Percentiles rank a stretch among this genome's conserved stretches.
These are phyloP conservation scores for Colletotrichum sp. DNA, from an alignment of 2,329 filamentous ascomycete genomes.

Conservation along the genomic window DNA sequence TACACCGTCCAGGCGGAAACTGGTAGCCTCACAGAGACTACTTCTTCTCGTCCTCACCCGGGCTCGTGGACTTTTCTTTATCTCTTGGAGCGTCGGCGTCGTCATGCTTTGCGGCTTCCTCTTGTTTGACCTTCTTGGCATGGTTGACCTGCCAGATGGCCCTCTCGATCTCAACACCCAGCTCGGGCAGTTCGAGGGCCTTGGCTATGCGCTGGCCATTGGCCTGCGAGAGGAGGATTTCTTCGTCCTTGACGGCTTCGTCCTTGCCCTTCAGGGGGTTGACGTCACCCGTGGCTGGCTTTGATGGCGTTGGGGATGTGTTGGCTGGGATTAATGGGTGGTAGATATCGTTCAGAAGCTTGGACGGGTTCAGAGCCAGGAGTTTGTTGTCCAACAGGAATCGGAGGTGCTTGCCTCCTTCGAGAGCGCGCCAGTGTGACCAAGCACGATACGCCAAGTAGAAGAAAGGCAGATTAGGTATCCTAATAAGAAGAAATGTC, in stretches of 20 bases:
- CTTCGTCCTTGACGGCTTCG: constrained; percentile 31
- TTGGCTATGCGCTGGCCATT: constrained; percentile 65
- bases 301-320: constrained; percentile 36
- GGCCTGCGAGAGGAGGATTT: constrained; percentile 51
- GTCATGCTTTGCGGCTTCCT: constrained; percentile 24
- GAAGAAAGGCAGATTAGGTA: constrained; percentile 96
- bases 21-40: background rate
- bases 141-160: constrained; percentile 76
- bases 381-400: constrained; percentile 80
- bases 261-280: constrained; percentile 27
- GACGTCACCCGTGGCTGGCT: background rate
- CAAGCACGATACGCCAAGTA: constrained; percentile 91
- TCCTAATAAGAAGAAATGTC: constrained; percentile 48
- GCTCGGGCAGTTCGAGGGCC: constrained; percentile 69
- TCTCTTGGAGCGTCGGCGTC: constrained; percentile 22
- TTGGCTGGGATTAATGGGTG: constrained; percentile 39
- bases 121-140: constrained; percentile 44
- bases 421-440: constrained; percentile 88
- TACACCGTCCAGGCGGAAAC: background rate
- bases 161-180: constrained; percentile 75
- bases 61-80: constrained; percentile 15
- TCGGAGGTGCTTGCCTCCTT: constrained; percentile 83
- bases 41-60: constrained; percentile 17
- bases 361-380: constrained; percentile 68
- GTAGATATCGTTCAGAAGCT: constrained; percentile 78